A percentile compares a stretch with the other conserved stretches of the same genome.
Evolutionary conservation across 192 early-diverging fungal genomes (phyloP).

Genomic region (Linnemannia exigua): DNA sequence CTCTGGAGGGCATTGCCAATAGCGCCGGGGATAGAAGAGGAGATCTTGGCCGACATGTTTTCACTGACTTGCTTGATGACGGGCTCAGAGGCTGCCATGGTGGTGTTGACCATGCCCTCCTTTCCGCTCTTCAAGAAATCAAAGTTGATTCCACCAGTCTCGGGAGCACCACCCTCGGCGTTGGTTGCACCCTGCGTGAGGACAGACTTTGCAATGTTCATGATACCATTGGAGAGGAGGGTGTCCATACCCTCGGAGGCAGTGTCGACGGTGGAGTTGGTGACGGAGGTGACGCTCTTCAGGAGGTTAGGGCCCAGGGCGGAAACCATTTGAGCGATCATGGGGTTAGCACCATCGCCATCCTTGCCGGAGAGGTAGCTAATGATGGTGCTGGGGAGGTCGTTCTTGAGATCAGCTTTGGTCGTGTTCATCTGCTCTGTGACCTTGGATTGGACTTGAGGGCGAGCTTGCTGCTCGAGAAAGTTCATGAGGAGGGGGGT

Average conservation of each 20-base stretch:
- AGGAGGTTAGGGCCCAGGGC: constrained; percentile 36
- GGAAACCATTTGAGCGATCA: constrained; percentile 28
- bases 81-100: constrained; percentile 33
- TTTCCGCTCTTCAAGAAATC: constrained; percentile 41
- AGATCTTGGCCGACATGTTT: constrained; percentile 39
- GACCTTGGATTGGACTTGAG: constrained; percentile 26
- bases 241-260: constrained; percentile 49
- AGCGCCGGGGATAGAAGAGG: constrained; percentile 17
- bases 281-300: constrained; percentile 23
- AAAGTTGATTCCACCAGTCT: constrained; percentile 36
- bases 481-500: constrained; percentile 29
- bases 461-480: constrained; percentile 45
- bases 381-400: constrained; percentile 37
- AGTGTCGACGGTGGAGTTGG: constrained; percentile 32
- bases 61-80: constrained; percentile 51
- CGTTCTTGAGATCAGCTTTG: constrained; percentile 36
- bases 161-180: neutral
- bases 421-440: constrained; percentile 40
- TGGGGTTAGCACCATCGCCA: constrained; percentile 8
- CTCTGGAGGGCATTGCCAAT: constrained; percentile 35
- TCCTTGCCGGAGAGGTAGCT: constrained; percentile 33
- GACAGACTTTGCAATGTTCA: constrained; percentile 47
- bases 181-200: constrained; percentile 12
- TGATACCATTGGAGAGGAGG: constrained; percentile 40
- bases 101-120: constrained; percentile 35